phyloP scores from a whole-genome alignment of 202 grass and related monocot genomes.

The Brachypodium distachyon region DNA sequence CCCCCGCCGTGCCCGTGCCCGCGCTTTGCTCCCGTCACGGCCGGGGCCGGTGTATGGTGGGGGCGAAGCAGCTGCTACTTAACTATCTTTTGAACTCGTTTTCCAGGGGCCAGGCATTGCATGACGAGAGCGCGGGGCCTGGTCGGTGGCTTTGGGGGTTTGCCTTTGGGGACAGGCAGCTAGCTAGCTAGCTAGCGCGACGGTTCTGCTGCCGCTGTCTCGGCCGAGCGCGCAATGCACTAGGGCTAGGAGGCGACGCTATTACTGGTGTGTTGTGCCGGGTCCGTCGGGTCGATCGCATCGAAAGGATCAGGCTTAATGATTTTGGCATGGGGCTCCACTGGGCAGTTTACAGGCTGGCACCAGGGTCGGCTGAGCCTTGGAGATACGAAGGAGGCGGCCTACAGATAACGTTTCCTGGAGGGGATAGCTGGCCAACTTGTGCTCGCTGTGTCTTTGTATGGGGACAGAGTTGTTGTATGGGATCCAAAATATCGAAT shows the following conservation, averaged over 20 bases:
- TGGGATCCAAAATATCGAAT: neutral
- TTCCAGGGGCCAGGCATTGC: neutral
- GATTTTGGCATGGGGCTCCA: neutral
- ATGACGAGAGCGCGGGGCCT: neutral
- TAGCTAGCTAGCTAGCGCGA: neutral
- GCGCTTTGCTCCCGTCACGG: neutral
- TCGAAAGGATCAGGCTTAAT: neutral
- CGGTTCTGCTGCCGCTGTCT: neutral
- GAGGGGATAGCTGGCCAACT: slow-evolving; percentile 15
- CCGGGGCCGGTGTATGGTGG: neutral
- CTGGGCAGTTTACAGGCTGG: neutral
- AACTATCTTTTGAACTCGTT: neutral
- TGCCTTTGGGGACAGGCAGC: neutral
- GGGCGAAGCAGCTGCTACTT: neutral
- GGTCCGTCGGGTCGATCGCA: neutral
- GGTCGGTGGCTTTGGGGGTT: neutral
- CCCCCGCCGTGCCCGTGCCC: neutral
- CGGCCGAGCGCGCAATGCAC: neutral
- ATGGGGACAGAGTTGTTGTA: no score
- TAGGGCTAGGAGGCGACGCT: neutral
- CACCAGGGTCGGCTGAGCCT: neutral
- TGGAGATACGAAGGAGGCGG: neutral
- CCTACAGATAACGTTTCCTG: neutral
- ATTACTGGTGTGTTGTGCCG: neutral
- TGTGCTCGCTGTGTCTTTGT: no score